phyloP scores from a whole-genome alignment of 768 basidiomycete genomes.

The Coprinopsis marcescibilis region DNA sequence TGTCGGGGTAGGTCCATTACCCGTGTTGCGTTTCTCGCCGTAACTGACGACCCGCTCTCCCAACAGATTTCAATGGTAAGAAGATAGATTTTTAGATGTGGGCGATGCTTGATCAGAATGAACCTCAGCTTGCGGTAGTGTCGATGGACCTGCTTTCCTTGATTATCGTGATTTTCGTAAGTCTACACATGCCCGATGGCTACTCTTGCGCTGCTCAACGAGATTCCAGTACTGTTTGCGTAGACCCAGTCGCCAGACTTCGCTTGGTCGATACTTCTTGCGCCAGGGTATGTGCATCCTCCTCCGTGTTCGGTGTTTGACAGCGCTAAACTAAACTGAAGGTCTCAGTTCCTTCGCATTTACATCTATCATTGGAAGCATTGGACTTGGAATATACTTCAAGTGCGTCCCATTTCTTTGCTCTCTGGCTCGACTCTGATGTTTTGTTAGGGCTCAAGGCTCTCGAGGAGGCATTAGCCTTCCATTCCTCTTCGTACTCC shows the following conservation, averaged over 20 bases:
- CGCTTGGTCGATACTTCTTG: constrained; percentile 29
- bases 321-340: constrained; percentile 8
- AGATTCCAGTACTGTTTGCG: constrained; percentile 22
- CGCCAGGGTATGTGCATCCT: constrained; percentile 26
- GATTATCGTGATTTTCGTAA: constrained; percentile 28
- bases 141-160: constrained; percentile 35
- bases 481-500: constrained; percentile 30
- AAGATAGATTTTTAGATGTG: constrained; percentile 15
- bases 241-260: constrained; percentile 13
- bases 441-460: constrained; percentile 18
- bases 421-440: neutral
- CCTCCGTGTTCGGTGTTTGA: neutral
- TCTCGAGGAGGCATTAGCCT: constrained; percentile 27
- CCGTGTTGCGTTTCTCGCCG: neutral
- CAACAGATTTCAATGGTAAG: constrained; percentile 14
- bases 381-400: constrained; percentile 27
- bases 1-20: constrained; percentile 27
- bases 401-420: constrained; percentile 19
- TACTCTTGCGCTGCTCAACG: neutral
- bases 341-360: constrained; percentile 29
- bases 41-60: constrained; percentile 9
- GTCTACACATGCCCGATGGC: neutral
- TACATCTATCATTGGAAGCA: constrained; percentile 24
- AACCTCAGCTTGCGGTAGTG: constrained; percentile 26
- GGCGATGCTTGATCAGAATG: neutral